These are phyloP conservation scores for Ceratocystis cacaofunesta DNA, from an alignment of 2,329 filamentous ascomycete species.

Conservation along the genomic window DNA sequence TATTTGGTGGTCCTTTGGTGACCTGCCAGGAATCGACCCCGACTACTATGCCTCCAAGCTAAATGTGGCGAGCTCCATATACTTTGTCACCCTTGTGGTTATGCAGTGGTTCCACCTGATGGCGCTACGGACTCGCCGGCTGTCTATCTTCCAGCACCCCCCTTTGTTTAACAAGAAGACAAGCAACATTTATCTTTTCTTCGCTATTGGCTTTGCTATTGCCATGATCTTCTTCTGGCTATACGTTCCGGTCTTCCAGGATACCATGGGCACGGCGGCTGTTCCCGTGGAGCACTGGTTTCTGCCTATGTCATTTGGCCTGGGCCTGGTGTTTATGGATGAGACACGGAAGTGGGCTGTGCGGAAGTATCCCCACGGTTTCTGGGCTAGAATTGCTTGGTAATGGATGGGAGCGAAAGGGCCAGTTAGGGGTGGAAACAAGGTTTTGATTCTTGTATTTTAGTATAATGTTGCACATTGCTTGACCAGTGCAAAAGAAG, in stretches of 20 bases:
- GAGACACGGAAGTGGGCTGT: conserved; percentile 51
- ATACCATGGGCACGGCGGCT: conserved; percentile 42
- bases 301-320: conserved; percentile 56
- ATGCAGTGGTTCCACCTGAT: conserved; percentile 99
- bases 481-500: background rate
- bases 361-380: conserved; percentile 41
- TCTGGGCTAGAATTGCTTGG: conserved; percentile 47
- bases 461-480: background rate
- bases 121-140: conserved; percentile 90
- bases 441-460: background rate
- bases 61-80: conserved; percentile 83
- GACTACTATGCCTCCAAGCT: conserved; percentile 81
- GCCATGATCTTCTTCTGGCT: conserved; percentile 83
- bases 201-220: conserved; percentile 88
- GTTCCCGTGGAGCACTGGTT: conserved; percentile 66
- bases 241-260: conserved; percentile 79
- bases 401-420: conserved; percentile 15
- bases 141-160: conserved; percentile 81
- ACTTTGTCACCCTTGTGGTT: conserved; percentile 79
- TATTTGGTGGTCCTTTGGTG: conserved; percentile 94
- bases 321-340: conserved; percentile 32
- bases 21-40: conserved; percentile 79
- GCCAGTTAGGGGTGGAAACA: background rate
- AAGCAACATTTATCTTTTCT: conserved; percentile 94
- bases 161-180: conserved; percentile 65